Base-by-base conservation (phyloP, 2,329 filamentous ascomycete species). In the Alternaria ventricosa region DNA sequence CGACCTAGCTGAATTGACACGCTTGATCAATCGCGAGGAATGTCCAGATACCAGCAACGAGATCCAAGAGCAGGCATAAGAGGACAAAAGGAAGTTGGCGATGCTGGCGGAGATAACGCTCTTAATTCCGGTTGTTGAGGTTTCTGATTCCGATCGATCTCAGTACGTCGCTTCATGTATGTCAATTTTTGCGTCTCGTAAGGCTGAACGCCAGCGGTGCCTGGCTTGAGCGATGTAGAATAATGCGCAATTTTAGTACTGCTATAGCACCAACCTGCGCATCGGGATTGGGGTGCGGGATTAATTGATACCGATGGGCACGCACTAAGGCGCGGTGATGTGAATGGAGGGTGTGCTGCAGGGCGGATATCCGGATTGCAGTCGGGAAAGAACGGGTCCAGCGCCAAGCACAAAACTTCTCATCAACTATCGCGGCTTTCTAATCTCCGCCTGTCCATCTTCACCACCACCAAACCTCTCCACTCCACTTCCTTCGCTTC, bases 401-500 rank as follows among this genome's bases (percentile, higher is more conserved):
- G 33, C 50, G 61, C 65, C 65, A 67, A 69, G 63, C 28, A 61
- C 62, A 68, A 70, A 67, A 67, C 63, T 70, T 68, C 66, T 68
- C 66, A 65, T 53, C 60, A 56, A 60, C 50, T 50, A 57, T 55
- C 54, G 55, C 50, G 55, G 68, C 60, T 62, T 53, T 62, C 62
- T 72, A 44, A 68, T 72, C 67, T 73, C 60, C 60, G 60, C 55
- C 63, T 66, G 60, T 66, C 64, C 71, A 67, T 56, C 57, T 60
- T 61, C 63, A 68, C 50, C 57, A 59, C 67, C 47, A 66, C 57
- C 67, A 66, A 45, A 59, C 63, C 65, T 64, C 65, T 57, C 69
- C 64, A 73, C 75, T 78, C 75, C 74, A 65, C 72, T 75, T 74
- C 60, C 28, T 67, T 72, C 64, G 62, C 65, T 62, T 45, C 53